Base-by-base conservation (phyloP, 305 asterid genomes). In the Fraxinus greggii region DNA sequence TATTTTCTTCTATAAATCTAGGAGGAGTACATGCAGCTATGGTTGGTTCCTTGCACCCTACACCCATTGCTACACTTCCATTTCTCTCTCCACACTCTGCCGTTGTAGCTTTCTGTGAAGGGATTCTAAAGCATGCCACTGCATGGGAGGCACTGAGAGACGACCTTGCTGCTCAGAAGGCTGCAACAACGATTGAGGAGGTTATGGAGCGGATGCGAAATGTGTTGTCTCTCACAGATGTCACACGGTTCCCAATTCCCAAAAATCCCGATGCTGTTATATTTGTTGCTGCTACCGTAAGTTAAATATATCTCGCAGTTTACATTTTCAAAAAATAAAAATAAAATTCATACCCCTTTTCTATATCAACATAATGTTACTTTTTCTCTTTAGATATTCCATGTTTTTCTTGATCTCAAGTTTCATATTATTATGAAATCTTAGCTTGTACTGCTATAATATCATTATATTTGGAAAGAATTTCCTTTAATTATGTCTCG, bases 131-230 rank as follows among this genome's bases (percentile, higher is more conserved):
- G 86, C 92, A 96, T 86, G 99, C 95, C 79, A 94, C 99, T n/a
- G 99, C 99, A 32, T 96, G 99, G 98, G 99, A 96, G 82, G 98
- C 94, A 63, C 95, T 96, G 48, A 88, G 95, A 86, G 86, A 94
- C 10, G 99, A 96, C 84, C 89, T 94, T 79, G 81, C 89, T 33
- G 36, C 81, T 81, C 93, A 91, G 79, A 88, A 88, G 80, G 88
- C 87, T 73, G 88, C 84, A 54, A 76, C 86, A 88, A 93, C 97
- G 33, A 92, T 91, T 1, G 98, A 94, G 90, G 94, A 94, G 88
- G 99, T 90, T 80, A 91, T 90, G 88, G 97, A 92, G 84, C 91
- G 97, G 40, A 90, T 96, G 99, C 87, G 98, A 76, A 90, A 83
- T 28, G 98, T 96, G 84, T 84, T 96, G 84, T 96, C 98, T 76